Evolutionary conservation across 768 basidiomycete genomes (phyloP).

Genomic region (Rhizopogon salebrosus): DNA sequence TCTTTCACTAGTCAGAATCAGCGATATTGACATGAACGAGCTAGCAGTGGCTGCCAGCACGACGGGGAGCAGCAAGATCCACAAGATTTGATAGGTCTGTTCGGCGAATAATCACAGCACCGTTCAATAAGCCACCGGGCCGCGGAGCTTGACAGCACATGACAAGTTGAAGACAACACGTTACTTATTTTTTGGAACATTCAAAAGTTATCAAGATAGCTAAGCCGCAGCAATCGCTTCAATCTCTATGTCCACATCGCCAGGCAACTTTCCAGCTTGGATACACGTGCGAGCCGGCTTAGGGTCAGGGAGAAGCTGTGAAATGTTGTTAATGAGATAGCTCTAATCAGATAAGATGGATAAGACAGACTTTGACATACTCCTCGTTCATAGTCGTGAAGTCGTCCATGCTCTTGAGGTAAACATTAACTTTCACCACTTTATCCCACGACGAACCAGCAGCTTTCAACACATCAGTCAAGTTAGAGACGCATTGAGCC

Average conservation of each 20-base stretch:
- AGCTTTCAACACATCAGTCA: constrained; percentile 47
- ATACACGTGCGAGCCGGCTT: constrained; percentile 77
- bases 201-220: background rate
- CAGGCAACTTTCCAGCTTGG: constrained; percentile 62
- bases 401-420: constrained; percentile 55
- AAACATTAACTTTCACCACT: constrained; percentile 52
- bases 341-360: background rate
- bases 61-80: no score
- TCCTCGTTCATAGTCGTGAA: constrained; percentile 53
- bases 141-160: no score
- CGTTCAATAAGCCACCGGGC: no score
- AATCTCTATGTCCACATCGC: constrained; percentile 70
- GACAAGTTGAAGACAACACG: no score
- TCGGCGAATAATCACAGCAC: no score
- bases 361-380: constrained; percentile 42
- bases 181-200: no score
- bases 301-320: constrained; percentile 41
- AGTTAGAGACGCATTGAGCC: constrained; percentile 54
- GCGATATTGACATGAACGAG: no score
- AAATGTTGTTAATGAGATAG: background rate
- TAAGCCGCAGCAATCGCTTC: constrained; percentile 51
- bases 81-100: no score
- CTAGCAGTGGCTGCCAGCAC: no score
- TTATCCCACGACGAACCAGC: constrained; percentile 58
- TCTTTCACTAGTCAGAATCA: no score